Percentiles rank a stretch among this genome's conserved stretches.
Evolutionary conservation across 768 basidiomycete genomes (phyloP).

Genomic region (Rhodotorula paludigena): DNA sequence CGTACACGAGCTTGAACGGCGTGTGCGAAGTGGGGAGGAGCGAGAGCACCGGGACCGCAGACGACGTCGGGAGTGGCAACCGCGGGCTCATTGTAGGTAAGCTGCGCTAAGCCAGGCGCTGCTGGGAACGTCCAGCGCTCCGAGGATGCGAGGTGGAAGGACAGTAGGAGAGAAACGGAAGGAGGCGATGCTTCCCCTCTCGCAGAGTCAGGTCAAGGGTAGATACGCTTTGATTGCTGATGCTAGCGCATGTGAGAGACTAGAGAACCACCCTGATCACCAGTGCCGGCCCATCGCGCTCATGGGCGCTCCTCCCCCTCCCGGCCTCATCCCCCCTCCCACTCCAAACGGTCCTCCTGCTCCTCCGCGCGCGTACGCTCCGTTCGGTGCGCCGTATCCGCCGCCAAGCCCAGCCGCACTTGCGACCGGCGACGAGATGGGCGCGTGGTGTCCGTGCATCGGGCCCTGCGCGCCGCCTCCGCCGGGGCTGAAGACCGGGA

Average conservation of each 20-base stretch:
- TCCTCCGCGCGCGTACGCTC: neutral
- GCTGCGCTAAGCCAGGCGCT: too few relatives aligned
- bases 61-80: slow-evolving; percentile 15
- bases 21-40: slow-evolving; percentile 9
- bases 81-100: neutral
- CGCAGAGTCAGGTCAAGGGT: too few relatives aligned
- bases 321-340: too few relatives aligned
- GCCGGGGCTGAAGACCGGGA: slow-evolving; percentile 9
- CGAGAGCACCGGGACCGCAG: neutral
- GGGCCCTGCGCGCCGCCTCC: neutral
- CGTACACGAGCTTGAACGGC: slow-evolving; percentile 52
- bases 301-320: too few relatives aligned
- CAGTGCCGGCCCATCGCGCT: too few relatives aligned
- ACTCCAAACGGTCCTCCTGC: neutral
- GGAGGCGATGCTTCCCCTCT: too few relatives aligned
- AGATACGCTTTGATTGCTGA: too few relatives aligned
- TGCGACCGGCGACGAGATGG: neutral
- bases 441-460: neutral
- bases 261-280: too few relatives aligned
- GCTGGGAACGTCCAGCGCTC: too few relatives aligned
- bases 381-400: neutral
- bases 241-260: too few relatives aligned
- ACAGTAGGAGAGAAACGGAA: too few relatives aligned
- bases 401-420: neutral
- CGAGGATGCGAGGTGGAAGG: too few relatives aligned